Evolutionary conservation across 352 stramenopile species (phyloP).

Genomic region (Phytophthora nicotianae): DNA sequence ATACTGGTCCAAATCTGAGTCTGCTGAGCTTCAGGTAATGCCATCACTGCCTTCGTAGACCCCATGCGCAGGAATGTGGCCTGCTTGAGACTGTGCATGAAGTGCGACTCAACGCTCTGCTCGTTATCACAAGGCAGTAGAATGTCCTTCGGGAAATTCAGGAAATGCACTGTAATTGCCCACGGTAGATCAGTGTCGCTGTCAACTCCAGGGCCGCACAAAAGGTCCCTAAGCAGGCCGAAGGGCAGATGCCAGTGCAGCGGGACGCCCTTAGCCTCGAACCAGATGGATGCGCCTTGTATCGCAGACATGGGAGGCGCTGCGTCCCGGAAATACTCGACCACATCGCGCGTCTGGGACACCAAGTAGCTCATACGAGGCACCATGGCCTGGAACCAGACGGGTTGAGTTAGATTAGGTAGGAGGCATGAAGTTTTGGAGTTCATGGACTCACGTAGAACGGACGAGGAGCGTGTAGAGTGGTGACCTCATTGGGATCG

Average conservation of each 20-base stretch:
- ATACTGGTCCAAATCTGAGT: constrained; percentile 83
- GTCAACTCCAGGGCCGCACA: constrained; percentile 27
- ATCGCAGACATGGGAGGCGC: constrained; percentile 65
- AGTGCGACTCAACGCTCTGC: constrained; percentile 76
- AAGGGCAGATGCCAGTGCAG: constrained; percentile 86
- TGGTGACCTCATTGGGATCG: constrained; percentile 77
- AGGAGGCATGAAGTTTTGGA: background rate
- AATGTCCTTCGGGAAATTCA: constrained; percentile 62
- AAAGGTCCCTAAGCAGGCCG: constrained; percentile 70
- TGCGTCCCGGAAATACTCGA: constrained; percentile 82
- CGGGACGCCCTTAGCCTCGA: constrained; percentile 59
- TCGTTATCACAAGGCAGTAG: constrained; percentile 81
- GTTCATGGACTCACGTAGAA: constrained; percentile 69
- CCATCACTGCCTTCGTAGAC: constrained; percentile 84
- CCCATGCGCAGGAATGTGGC: constrained; percentile 73
- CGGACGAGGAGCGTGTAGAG: constrained; percentile 72
- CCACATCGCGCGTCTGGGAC: constrained; percentile 68
- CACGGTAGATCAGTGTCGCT: constrained; percentile 49
- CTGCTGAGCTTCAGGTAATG: constrained; percentile 77
- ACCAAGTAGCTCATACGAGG: constrained; percentile 84
- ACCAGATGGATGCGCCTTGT: constrained; percentile 70
- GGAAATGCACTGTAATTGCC: constrained; percentile 80
- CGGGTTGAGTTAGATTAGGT: background rate
- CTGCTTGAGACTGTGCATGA: constrained; percentile 89
- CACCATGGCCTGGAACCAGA: constrained; percentile 63